Base-by-base conservation (phyloP, 2,329 filamentous ascomycete genomes). In the Podosphaera xanthii region DNA sequence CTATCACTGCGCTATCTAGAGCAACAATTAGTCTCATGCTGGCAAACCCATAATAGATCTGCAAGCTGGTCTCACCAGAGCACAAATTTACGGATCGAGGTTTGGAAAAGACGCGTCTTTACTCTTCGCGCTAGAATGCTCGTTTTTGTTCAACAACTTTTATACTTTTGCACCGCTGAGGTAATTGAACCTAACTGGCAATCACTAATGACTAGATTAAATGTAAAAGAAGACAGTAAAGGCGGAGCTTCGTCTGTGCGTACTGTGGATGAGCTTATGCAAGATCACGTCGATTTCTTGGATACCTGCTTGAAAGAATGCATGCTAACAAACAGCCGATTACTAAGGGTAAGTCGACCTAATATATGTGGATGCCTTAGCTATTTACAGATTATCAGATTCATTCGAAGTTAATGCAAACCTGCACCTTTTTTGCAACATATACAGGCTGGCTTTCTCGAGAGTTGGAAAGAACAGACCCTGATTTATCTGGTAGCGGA, bases 171-270 rank as follows among this genome's bases (percentile, higher is more conserved):
- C 72, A 97, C 92, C 0, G 83, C 88, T 0, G 92, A 98, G 71
- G 92, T 98, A 59, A 94, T 98, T 59, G 92, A 98, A 71, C 92
- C 91, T 2, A 97, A 97, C 70, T 98, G 92, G 92, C 82, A 88
- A 64, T 85, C 83, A 55, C 81, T 98, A 62, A 96, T 96, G 88
- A 81, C 84, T n/a, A 78, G 87, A 38, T 76, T 97, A 4, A 84
- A 83, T 74, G 79, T 75, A 8, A 77, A 77, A 61, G 78, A 80
- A 59, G 73, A 75, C 10, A 69, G 69, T 62, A 67, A 70, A 60
- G 69, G 70, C 38, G 69, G 69, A 2, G 59, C 61, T 33, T 67
- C 67, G n/a, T 69, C 72, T 5, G 75, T 74, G 48, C 73, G 89
- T 44, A 98, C 92, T 0, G 92, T 98, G 0, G 92, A 98, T 68